phyloP scores from a whole-genome alignment of 2,329 filamentous ascomycete genomes.

The Xylariaceae sp. region DNA sequence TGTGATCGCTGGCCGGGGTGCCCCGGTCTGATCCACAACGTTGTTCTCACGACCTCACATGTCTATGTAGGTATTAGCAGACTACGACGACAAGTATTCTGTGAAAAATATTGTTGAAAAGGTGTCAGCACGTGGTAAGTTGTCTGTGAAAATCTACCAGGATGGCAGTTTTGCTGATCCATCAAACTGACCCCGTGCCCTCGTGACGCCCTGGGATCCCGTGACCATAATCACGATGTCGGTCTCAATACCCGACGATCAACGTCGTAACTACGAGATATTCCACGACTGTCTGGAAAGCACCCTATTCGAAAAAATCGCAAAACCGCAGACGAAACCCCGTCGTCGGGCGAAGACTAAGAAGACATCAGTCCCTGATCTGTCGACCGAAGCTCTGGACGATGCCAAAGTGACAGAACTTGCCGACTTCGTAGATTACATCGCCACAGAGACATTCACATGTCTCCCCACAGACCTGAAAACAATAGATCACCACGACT shows the following conservation, averaged over 20 bases:
- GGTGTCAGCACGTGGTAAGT: not conserved
- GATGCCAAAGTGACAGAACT: constrained; percentile 54
- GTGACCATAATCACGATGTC: constrained; percentile 8
- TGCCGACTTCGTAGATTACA: constrained; percentile 76
- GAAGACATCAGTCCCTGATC: not conserved
- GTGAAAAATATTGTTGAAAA: no score
- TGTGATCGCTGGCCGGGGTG: not conserved
- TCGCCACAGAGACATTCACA: constrained; percentile 64
- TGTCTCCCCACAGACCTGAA: constrained; percentile 57
- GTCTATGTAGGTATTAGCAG: not conserved
- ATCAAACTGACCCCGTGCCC: not conserved
- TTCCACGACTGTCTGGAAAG: constrained; percentile 72
- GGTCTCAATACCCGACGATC: constrained; percentile 21
- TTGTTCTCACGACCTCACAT: not conserved
- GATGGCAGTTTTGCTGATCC: not conserved
- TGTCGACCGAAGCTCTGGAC: not conserved
- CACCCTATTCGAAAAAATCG: constrained; percentile 58
- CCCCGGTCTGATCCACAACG: not conserved
- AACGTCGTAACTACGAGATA: constrained; percentile 52
- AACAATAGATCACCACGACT: constrained; percentile 54
- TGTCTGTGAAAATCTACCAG: not conserved
- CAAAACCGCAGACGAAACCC: constrained; percentile 37
- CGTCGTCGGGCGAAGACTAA: constrained; percentile 40
- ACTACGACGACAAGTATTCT: not conserved
- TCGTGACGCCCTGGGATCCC: not conserved